These are phyloP conservation scores for Melastoma malabathricum DNA, from an alignment of 345 rosid species.

Conservation along the genomic window DNA sequence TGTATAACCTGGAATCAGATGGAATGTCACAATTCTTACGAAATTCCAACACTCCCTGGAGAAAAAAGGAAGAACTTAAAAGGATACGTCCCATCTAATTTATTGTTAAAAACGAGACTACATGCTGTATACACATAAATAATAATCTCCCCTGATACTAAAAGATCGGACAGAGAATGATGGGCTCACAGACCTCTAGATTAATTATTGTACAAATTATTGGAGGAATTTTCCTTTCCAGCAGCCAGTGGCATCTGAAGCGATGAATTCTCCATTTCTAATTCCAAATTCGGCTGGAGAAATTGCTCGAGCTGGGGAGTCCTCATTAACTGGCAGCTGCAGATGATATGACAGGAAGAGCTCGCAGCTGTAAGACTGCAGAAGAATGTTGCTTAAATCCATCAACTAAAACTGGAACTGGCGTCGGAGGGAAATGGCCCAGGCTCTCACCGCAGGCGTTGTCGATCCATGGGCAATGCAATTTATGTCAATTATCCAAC, in stretches of 20 bases:
- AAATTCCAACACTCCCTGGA: too few relatives aligned
- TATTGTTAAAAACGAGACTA: too few relatives aligned
- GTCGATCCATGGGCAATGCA: slow-evolving; percentile 73
- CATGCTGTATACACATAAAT: too few relatives aligned
- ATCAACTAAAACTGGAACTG: slow-evolving; percentile 54
- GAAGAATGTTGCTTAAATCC: slow-evolving; percentile 42
- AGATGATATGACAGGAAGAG: slow-evolving; percentile 64
- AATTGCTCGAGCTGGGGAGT: slow-evolving; percentile 52
- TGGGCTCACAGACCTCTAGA: too few relatives aligned
- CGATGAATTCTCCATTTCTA: neutral
- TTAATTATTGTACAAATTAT: too few relatives aligned
- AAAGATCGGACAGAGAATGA: too few relatives aligned
- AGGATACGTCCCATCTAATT: too few relatives aligned
- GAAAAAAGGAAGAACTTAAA: too few relatives aligned
- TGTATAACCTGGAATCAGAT: too few relatives aligned
- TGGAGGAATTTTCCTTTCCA: too few relatives aligned
- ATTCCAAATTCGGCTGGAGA: slow-evolving; percentile 32
- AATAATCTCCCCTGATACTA: too few relatives aligned
- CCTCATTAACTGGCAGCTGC: slow-evolving; percentile 58
- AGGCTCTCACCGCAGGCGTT: slow-evolving; percentile 74
- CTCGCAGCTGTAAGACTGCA: slow-evolving; percentile 40
- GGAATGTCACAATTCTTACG: too few relatives aligned
- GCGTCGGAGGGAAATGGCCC: slow-evolving; percentile 71
- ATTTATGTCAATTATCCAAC: slow-evolving; percentile 74
- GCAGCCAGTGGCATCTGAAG: neutral